These are phyloP conservation scores for Aspergillus terreus DNA, from an alignment of 2,329 filamentous ascomycete genomes.

Conservation along the genomic window DNA sequence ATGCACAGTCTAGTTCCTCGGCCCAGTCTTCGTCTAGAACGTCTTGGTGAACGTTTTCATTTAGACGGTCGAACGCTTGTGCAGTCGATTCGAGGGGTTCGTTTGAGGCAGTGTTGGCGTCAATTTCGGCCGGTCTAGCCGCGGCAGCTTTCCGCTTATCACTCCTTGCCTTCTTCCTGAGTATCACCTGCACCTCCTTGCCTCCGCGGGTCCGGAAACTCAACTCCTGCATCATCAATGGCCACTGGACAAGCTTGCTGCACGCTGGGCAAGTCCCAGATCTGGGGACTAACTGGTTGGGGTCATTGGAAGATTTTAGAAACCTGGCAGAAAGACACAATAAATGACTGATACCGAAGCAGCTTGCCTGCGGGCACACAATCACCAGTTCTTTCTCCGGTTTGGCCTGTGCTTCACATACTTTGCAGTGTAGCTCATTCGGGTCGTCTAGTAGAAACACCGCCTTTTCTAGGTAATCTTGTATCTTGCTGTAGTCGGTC, in stretches of 20 bases:
- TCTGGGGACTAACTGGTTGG: constrained; percentile 58
- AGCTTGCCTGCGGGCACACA: constrained; percentile 50
- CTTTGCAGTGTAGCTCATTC: constrained; percentile 40
- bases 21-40: constrained; percentile 33
- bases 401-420: constrained; percentile 46
- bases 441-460: constrained; percentile 38
- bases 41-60: constrained; percentile 20
- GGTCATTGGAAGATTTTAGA: constrained; percentile 38
- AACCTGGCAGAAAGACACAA: constrained; percentile 54
- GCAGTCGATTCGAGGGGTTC: background rate
- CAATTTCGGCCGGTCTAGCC: background rate
- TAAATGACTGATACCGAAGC: constrained; percentile 51
- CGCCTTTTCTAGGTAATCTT: constrained; percentile 52
- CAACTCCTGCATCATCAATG: constrained; percentile 75
- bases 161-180: constrained; percentile 56
- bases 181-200: constrained; percentile 61
- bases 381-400: constrained; percentile 41
- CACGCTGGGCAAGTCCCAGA: constrained; percentile 71
- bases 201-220: constrained; percentile 67
- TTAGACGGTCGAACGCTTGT: constrained; percentile 13
- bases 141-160: constrained; percentile 10
- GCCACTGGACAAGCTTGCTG: constrained; percentile 61
- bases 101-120: background rate
- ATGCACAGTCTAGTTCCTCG: constrained; percentile 27
- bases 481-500: constrained; percentile 50